Evolutionary conservation across 192 early-diverging fungal species (phyloP), one percentile per base, ranked within the genome.

Genomic region (Coemansia sp.): DNA sequence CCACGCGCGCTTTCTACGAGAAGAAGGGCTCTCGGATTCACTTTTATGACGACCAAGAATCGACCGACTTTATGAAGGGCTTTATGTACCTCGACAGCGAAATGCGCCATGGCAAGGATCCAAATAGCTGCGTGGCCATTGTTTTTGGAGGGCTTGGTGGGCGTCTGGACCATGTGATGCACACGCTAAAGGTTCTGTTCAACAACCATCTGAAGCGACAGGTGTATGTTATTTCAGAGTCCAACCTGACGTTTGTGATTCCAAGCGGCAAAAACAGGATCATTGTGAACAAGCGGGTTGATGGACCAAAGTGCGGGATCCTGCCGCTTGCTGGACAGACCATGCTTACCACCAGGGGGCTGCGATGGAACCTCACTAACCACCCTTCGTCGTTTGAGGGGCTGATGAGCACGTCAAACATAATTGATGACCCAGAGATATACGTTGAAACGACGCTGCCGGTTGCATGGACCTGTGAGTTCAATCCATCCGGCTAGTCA

Each of bases 11-110:
- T 0, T 94, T 87, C 76, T 98, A 95, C 74, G 59, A 86, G 66
- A 87, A 62, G 10, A 46, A 38, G 3, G 69, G 67, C 16, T 25
- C 65, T 4, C 37, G 10, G 0, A 59, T 75, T 16, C 64, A 71
- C 48, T 55, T 37, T 38, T 70, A 73, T 83, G 84, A 86, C 71
- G 92, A 84, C 54, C 87, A 70, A 46, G 60, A 69, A 67, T 93
- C 45, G 70, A 96, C 94, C 7, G 96, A 98, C 74, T 92, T 98
- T 63, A 91, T 91, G 87, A 98, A 98, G 76, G 93, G 93, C 62
- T 83, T 98, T 13, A 39, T 69, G 13, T 85, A 77, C 60, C 46
- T 85, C 7, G 79, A 85, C 67, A 58, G 22, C 41, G 69, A 49
- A 3, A 55, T 61, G 61, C 62, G 67, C 4, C 22, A 22, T 10